Evolutionary conservation across 1,284 basidiomycete species (phyloP).

Genomic region (Tylopilus orsonianus): DNA sequence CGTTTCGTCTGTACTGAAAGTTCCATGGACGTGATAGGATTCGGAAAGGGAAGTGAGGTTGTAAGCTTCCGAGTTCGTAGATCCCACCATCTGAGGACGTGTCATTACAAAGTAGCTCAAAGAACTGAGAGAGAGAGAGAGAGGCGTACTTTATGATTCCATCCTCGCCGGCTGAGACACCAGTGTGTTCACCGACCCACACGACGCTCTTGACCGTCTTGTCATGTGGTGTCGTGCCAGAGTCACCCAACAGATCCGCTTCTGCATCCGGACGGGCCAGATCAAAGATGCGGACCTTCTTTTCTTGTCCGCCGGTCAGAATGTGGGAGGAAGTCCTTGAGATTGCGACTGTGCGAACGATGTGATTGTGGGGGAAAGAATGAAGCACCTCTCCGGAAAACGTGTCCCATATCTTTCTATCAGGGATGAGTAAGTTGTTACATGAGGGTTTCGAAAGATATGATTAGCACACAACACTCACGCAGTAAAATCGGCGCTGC

Average conservation of each 20-base stretch:
- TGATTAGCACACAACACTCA: slow-evolving; percentile 43
- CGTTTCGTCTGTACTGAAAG: slow-evolving; percentile 81
- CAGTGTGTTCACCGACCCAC: slow-evolving; percentile 86
- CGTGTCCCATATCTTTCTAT: slow-evolving; percentile 97
- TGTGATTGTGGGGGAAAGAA: slow-evolving; percentile 97
- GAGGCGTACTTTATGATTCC: slow-evolving; percentile 78
- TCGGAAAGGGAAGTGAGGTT: slow-evolving; percentile 71
- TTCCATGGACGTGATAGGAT: slow-evolving; percentile 93
- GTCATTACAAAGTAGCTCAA: slow-evolving; percentile 11
- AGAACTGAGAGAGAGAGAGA: slow-evolving; percentile 1
- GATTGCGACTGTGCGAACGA: slow-evolving; percentile 93
- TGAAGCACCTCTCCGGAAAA: slow-evolving; percentile 84
- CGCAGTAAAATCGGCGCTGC: slow-evolving; percentile 98
- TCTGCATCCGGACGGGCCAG: slow-evolving; percentile 82
- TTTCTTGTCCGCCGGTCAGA: slow-evolving; percentile 95
- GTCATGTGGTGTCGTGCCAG: slow-evolving; percentile 69
- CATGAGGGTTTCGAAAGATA: slow-evolving; percentile 9
- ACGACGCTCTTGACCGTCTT: slow-evolving; percentile 91
- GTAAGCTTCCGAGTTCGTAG: slow-evolving; percentile 74
- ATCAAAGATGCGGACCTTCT: slow-evolving; percentile 96
- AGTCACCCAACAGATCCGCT: slow-evolving; percentile 74
- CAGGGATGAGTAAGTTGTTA: slow-evolving; percentile 3
- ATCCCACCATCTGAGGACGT: slow-evolving; percentile 87
- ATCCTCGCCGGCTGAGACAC: slow-evolving; percentile 91
- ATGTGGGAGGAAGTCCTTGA: slow-evolving; percentile 67